These are phyloP conservation scores for Sugiyamaella qingdaonensis DNA, from an alignment of 805 yeast genomes.

Conservation along the genomic window DNA sequence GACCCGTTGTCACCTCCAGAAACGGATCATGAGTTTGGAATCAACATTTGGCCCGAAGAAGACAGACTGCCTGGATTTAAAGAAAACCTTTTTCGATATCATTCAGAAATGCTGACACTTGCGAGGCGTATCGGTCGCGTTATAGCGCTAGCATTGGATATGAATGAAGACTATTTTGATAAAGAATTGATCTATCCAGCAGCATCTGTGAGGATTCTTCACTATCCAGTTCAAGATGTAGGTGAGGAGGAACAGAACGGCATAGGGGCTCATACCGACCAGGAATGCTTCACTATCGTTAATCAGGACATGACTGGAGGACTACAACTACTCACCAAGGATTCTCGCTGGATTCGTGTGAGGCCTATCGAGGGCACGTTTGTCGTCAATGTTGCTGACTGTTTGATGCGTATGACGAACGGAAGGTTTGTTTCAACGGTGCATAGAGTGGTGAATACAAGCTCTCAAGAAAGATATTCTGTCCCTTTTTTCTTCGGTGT, in stretches of 20 bases:
- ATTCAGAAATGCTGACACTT: conserved; percentile 44
- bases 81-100: conserved; percentile 40
- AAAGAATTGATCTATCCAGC: conserved; percentile 35
- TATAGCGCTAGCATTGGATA: conserved; percentile 53
- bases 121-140: conserved; percentile 41
- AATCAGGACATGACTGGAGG: conserved; percentile 53
- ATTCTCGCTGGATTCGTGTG: conserved; percentile 54
- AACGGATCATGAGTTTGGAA: conserved; percentile 52
- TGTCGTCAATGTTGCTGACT: conserved; percentile 56
- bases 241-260: conserved; percentile 40
- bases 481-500: conserved; percentile 27
- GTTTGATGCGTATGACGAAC: conserved; percentile 38
- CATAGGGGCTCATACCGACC: conserved; percentile 65
- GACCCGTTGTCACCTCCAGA: conserved; percentile 35
- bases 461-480: conserved; percentile 30
- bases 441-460: conserved; percentile 33
- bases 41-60: conserved; percentile 51
- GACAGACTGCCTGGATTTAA: conserved; percentile 41
- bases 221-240: conserved; percentile 46
- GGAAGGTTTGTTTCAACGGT: conserved; percentile 37
- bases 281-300: conserved; percentile 53
- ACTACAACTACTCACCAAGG: conserved; percentile 51
- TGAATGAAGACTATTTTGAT: conserved; percentile 45
- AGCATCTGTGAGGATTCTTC: conserved; percentile 53
- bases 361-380: conserved; percentile 45